Evolutionary conservation across 176 grass and related monocot species (phyloP), one percentile per base, ranked within the genome.

Genomic region (Guadua angustifolia): DNA sequence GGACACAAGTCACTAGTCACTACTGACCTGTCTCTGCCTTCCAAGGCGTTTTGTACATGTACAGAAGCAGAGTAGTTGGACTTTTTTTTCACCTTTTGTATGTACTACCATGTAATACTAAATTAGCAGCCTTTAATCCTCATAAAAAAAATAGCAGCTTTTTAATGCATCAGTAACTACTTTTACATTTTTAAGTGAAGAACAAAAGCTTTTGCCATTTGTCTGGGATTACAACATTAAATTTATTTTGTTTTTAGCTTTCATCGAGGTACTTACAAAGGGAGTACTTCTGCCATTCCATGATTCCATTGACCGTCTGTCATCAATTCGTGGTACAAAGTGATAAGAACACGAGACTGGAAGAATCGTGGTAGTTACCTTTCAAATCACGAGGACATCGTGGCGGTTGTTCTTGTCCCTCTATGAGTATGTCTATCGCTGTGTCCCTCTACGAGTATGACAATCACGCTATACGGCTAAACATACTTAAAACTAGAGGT

Each of bases 31-130:
- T 22, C 25, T 56, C 66, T 33, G 44, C 24, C 26, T 64, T 70
- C 21, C 18, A 21, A 46, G 52, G 19, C 7, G 62, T 87, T 57
- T 66, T 82, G 17, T 73, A 15, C 44, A 35, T 86, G 79, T 86
- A 71, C 78, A 77, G 5, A 59, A 81, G 46, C 69, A 61, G 29
- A 39, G 68, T 66, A 18, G 69, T 22, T 14, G 77, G 71, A 85
- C 2, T 17, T 45, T 42, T 11, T 76, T 42, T 14, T 25, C 22
- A 4, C 26, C 39, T 50, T 76, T 56, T 86, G 21, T 57, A 33
- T 7, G 16, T 73, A 45, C 17, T 24, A 6, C 1, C 13, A 9
- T 77, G 40, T 40, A 79, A 47, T 88, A 32, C 42, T 47, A 42
- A 44, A 55, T 36, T 36, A 36, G 35, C 4, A 43, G 18, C 21